Evolutionary conservation across 768 basidiomycete species (phyloP).

Genomic region (Hypsizygus marmoreus): DNA sequence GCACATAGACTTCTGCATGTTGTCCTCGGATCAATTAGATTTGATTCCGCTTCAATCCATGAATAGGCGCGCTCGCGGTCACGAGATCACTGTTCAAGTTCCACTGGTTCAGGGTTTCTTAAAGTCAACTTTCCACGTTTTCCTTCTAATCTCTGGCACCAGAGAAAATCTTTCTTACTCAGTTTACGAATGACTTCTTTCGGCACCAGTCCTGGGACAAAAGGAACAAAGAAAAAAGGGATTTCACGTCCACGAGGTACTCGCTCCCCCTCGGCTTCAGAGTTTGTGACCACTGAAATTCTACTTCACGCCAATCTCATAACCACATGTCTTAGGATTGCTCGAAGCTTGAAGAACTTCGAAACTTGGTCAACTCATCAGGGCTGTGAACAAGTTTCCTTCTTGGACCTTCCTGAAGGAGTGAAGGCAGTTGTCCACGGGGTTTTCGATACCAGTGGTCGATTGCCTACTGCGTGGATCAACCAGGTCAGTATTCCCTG

Average conservation of each 20-base stretch:
- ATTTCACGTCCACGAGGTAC: slow-evolving; percentile 16
- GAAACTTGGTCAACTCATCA: slow-evolving; percentile 55
- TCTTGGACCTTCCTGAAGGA: slow-evolving; percentile 43
- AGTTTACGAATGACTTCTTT: slow-evolving; percentile 6
- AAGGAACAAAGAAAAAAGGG: slow-evolving; percentile 13
- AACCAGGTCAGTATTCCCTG: slow-evolving; percentile 31
- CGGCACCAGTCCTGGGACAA: slow-evolving; percentile 9
- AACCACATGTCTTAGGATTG: slow-evolving; percentile 37
- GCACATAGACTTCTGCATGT: too few relatives aligned
- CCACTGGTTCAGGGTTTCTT: too few relatives aligned
- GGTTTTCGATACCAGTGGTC: slow-evolving; percentile 38
- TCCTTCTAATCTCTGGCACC: too few relatives aligned
- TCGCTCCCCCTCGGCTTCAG: slow-evolving; percentile 47
- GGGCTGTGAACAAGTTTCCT: slow-evolving; percentile 49
- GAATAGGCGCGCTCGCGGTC: slow-evolving; percentile 4
- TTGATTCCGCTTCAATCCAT: slow-evolving; percentile 4
- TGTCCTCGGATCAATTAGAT: too few relatives aligned
- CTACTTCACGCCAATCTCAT: not conserved
- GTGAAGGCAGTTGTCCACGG: slow-evolving; percentile 34
- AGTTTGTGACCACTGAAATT: slow-evolving; percentile 29
- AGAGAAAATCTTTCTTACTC: too few relatives aligned
- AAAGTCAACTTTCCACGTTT: too few relatives aligned
- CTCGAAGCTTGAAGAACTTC: slow-evolving; percentile 47
- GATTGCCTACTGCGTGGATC: slow-evolving; percentile 44
- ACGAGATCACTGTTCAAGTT: slow-evolving; percentile 5